Percentiles rank a stretch among this genome's conserved stretches.
phyloP scores from a whole-genome alignment of 352 stramenopile genomes.

The Pythium aphanidermatum region DNA sequence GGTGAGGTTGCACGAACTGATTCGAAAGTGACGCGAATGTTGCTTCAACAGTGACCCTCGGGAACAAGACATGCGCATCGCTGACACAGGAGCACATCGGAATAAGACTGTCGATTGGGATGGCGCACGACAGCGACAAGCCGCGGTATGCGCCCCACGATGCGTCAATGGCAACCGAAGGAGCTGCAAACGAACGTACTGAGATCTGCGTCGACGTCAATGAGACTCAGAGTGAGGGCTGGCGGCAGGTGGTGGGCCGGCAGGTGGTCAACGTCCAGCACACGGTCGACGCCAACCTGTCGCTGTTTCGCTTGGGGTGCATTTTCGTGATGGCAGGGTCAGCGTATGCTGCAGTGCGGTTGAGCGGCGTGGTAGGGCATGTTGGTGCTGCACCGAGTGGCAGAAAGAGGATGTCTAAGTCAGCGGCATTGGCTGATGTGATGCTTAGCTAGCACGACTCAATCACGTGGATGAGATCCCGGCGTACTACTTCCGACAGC shows the following conservation, averaged over 20 bases:
- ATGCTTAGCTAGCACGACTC: constrained; percentile 35
- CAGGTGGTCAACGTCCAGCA: constrained; percentile 19
- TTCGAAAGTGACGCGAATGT: background rate
- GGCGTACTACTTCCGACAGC: constrained; percentile 49
- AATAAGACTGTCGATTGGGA: too few species aligned
- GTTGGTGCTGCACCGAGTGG: background rate
- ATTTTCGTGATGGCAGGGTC: constrained; percentile 41
- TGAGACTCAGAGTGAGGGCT: constrained; percentile 6
- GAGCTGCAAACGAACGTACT: background rate
- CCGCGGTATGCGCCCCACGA: too few species aligned
- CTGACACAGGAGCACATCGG: too few species aligned
- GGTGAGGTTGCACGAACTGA: background rate
- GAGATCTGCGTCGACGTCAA: constrained; percentile 2
- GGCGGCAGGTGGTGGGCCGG: constrained; percentile 10
- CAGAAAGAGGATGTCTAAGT: too few species aligned
- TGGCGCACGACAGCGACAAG: too few species aligned
- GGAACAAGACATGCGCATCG: too few species aligned
- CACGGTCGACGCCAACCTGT: constrained; percentile 60
- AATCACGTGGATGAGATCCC: constrained; percentile 56
- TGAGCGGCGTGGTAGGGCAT: constrained; percentile 48
- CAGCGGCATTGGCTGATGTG: background rate
- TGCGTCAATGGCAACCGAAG: too few species aligned
- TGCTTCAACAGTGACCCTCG: too few species aligned
- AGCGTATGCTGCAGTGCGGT: constrained; percentile 30
- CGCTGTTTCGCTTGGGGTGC: constrained; percentile 52